Conservation (phyloP, 345 rosid genomes). For the Clarkia xantiana region DNA sequence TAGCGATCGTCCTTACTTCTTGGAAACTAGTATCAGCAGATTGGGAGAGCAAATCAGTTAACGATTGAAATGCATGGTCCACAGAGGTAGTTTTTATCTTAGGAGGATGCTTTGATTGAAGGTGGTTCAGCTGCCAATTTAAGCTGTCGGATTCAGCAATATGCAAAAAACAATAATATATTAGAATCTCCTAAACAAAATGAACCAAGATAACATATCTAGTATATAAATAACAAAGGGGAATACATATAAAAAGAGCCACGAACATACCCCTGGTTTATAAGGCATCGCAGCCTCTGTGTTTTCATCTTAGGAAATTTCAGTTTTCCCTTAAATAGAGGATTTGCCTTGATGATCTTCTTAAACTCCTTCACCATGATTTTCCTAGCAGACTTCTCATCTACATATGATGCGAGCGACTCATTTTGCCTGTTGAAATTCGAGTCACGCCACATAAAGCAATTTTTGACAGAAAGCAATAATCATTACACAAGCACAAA, state of each 20-base stretch:
- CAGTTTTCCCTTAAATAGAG: slow-evolving; percentile 26
- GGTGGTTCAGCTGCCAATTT: slow-evolving; percentile 41
- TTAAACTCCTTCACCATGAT: slow-evolving; percentile 18
- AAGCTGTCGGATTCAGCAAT: slow-evolving; percentile 23
- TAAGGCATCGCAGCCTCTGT: slow-evolving; percentile 21
- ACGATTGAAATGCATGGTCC: slow-evolving; percentile 39
- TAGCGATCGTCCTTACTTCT: too few relatives aligned
- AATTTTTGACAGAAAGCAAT: not conserved
- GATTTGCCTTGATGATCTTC: slow-evolving; percentile 30
- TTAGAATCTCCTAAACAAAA: too few relatives aligned
- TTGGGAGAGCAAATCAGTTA: too few relatives aligned
- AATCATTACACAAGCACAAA: too few relatives aligned
- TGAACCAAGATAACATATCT: too few relatives aligned
- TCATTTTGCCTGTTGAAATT: slow-evolving; percentile 26
- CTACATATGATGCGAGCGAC: slow-evolving; percentile 21
- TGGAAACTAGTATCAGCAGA: too few relatives aligned
- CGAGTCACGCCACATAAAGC: not conserved
- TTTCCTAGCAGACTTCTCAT: slow-evolving; percentile 26
- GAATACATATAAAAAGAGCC: too few relatives aligned
- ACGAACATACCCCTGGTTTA: slow-evolving; percentile 31
- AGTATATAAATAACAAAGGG: too few relatives aligned
- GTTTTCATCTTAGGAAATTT: slow-evolving; percentile 20
- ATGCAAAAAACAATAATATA: too few relatives aligned
- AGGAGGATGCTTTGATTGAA: slow-evolving; percentile 24
- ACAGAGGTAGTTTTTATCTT: slow-evolving; percentile 23